A percentile compares a stretch with the other conserved stretches of the same genome.
phyloP scores from a whole-genome alignment of 805 yeast species.

The Crinitomyces ghanaensis region DNA sequence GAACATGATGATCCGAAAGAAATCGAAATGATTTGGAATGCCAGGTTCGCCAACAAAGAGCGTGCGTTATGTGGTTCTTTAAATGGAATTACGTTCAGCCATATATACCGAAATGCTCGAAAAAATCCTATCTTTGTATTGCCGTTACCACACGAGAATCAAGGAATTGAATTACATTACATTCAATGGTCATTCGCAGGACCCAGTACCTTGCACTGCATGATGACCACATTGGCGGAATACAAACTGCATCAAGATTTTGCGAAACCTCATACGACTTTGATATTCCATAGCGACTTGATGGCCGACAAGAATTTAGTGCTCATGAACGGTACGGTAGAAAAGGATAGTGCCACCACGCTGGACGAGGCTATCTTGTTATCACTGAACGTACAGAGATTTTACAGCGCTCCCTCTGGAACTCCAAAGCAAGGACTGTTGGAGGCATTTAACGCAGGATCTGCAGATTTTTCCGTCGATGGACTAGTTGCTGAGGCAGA shows the following conservation, averaged over 20 bases:
- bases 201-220: constrained; percentile 70
- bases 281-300: constrained; percentile 77
- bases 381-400: constrained; percentile 33
- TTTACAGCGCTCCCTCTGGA: constrained; percentile 40
- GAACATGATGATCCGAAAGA: constrained; percentile 48
- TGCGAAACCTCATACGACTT: constrained; percentile 90
- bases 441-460: constrained; percentile 59
- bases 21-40: constrained; percentile 78
- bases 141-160: constrained; percentile 58
- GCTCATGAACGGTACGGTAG: constrained; percentile 79
- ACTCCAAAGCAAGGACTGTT: constrained; percentile 45
- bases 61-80: constrained; percentile 56
- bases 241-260: constrained; percentile 81
- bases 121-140: constrained; percentile 75
- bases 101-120: constrained; percentile 53
- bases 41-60: constrained; percentile 58
- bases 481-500: constrained; percentile 61
- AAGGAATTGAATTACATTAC: constrained; percentile 66
- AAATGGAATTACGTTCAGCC: constrained; percentile 45
- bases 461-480: constrained; percentile 53
- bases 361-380: constrained; percentile 70
- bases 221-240: constrained; percentile 85
- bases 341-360: constrained; percentile 54
- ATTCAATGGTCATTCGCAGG: constrained; percentile 92
- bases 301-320: constrained; percentile 46